Evolutionary conservation across 805 yeast genomes (phyloP), one percentile per base, ranked within the genome.

Genomic region (Candida hispaniensis): DNA sequence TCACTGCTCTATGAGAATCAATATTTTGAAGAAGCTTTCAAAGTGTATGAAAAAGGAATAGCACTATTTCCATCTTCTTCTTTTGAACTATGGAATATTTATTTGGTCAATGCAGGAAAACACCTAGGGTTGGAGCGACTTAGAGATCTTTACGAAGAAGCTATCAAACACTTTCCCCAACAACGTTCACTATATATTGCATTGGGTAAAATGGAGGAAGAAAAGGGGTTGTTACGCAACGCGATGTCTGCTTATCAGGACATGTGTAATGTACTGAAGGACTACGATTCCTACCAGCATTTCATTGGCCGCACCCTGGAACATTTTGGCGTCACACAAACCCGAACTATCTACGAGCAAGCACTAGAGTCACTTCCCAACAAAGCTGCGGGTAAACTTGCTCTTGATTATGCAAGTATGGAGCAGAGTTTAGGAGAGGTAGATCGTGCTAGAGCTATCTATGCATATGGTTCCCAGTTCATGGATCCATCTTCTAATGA

Each of bases 71-170:
- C 61, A 8, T 73, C 68, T 42, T 63, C 69, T 3, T 71, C 67
- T 26, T 74, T 66, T 46, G 81, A 81, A 45, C 61, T 85, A 11
- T 82, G 88, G 86, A 70, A 67, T 35, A 58, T 68, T 7, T 86
- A 83, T 51, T 50, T 85, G 18, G 54, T 66, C 0, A 72, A 69
- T 38, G 66, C 72, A 0, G 46, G 50, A 34, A 48, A 56, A 18
- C 46, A 52, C 9, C 44, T 56, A 7, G 54, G 61, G 2, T 39
- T 59, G 2, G 83, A 77, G 44, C 56, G 77, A 42, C 55, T 79
- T 5, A 59, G 94, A 21, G 93, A 80, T 39, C 48, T 79, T 10
- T 85, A 80, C 56, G 94, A 82, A 30, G 71, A 73, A 26, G 68
- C 83, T 4, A 45, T 80, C 4, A 61, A 58, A 4, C 59, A 52